A percentile compares a stretch with the other conserved stretches of the same genome.
These are phyloP conservation scores for Sporisorium sorghi DNA, from an alignment of 1,284 basidiomycete species.

Conservation along the genomic window DNA sequence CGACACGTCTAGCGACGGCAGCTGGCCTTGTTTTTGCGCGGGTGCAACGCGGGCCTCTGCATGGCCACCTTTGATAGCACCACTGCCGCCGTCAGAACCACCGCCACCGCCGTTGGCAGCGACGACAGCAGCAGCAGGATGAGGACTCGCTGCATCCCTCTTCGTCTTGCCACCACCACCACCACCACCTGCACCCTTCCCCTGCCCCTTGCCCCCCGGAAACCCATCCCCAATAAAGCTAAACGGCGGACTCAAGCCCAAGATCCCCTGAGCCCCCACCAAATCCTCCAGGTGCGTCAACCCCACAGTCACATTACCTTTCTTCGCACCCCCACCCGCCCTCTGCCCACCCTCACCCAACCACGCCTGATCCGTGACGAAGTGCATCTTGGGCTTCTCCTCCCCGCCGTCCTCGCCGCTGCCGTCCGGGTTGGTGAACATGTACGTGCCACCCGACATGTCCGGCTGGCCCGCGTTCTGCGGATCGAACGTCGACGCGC, in stretches of 20 bases:
- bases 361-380: conserved; percentile 13
- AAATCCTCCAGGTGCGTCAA: conserved; percentile 20
- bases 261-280: conserved; percentile 21
- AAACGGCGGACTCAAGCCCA: conserved; percentile 39
- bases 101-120: neutral
- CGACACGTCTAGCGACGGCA: conserved; percentile 14
- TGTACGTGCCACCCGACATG: conserved; percentile 6
- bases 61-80: no score
- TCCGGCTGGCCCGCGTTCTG: neutral
- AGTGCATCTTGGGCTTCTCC: conserved; percentile 24
- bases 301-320: conserved; percentile 15
- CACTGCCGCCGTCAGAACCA: no score
- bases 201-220: neutral
- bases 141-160: neutral
- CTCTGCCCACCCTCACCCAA: conserved; percentile 9
- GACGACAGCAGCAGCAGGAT: neutral
- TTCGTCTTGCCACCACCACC: conserved; percentile 4
- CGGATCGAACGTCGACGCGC: conserved; percentile 11
- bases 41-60: no score
- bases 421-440: conserved; percentile 15
- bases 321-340: conserved; percentile 8
- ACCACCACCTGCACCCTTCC: conserved; percentile 3
- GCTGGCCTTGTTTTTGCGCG: neutral
- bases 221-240: neutral
- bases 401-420: neutral